Conservation (phyloP, 139 green algal genomes). For the Chlorella sp. region DNA sequence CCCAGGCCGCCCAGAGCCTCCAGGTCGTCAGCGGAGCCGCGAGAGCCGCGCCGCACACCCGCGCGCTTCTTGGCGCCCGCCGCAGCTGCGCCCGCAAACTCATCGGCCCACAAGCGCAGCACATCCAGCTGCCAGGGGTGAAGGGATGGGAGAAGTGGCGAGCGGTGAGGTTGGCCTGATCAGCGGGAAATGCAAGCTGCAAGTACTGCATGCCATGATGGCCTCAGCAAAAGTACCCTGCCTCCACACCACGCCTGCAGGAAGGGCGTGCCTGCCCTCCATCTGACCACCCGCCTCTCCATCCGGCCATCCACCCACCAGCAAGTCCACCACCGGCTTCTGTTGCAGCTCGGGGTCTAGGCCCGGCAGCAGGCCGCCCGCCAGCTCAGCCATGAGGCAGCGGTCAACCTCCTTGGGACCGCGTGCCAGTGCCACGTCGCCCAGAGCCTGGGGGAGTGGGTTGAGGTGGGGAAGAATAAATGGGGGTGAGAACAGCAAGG, state of each 20-base stretch:
- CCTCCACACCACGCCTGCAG: too few species aligned
- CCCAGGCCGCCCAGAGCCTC: constrained; percentile 29
- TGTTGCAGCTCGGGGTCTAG: constrained; percentile 33
- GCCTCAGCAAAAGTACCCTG: too few species aligned
- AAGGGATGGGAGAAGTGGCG: too few species aligned
- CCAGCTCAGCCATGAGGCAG: constrained; percentile 7
- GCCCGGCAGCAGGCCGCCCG: background rate
- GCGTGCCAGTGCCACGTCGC: constrained; percentile 43
- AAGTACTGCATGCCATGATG: too few species aligned
- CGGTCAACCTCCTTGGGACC: constrained; percentile 36
- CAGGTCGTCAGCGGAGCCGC: background rate
- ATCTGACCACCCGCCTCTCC: too few species aligned
- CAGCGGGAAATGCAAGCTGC: too few species aligned
- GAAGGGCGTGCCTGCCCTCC: too few species aligned
- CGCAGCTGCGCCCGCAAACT: background rate
- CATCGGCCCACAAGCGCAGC: constrained; percentile 39
- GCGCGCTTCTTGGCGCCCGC: constrained; percentile 13
- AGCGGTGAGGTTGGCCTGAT: too few species aligned
- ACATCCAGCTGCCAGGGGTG: constrained; percentile 12
- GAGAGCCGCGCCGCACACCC: background rate
- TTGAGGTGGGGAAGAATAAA: background rate
- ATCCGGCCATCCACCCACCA: constrained; percentile 1
- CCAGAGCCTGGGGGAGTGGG: constrained; percentile 25
- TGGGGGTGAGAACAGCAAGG: too few species aligned
- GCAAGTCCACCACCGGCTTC: constrained; percentile 49